These are phyloP conservation scores for Hypoxylon intermedium DNA, from an alignment of 495 filamentous ascomycete genomes.

Conservation along the genomic window DNA sequence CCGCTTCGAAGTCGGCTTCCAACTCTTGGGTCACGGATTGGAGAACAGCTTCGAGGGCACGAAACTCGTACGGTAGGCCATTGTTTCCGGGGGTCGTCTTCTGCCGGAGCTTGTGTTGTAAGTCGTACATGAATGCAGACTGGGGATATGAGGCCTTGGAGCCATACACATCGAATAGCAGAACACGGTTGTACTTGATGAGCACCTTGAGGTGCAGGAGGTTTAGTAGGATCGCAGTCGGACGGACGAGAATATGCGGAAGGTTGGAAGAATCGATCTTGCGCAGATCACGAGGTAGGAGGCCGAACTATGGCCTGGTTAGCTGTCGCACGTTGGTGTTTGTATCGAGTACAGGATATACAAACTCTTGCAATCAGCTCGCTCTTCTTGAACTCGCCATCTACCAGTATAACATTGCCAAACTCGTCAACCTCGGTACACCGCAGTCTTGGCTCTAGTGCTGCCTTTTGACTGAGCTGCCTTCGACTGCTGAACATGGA, in stretches of 20 bases:
- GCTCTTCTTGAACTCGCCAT: slow-evolving; percentile 95
- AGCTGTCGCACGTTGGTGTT: slow-evolving; percentile 27
- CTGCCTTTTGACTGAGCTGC: slow-evolving; percentile 70
- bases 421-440: slow-evolving; percentile 95
- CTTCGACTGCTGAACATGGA: slow-evolving; percentile 67
- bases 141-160: slow-evolving; percentile 94
- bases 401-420: slow-evolving; percentile 92
- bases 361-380: slow-evolving; percentile 94
- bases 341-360: slow-evolving; percentile 12
- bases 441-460: slow-evolving; percentile 80
- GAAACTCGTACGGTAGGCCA: slow-evolving; percentile 71
- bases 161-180: slow-evolving; percentile 95
- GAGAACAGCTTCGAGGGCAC: slow-evolving; percentile 81
- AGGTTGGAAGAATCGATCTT: slow-evolving; percentile 98
- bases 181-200: slow-evolving; percentile 91
- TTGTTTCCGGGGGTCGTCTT: slow-evolving; percentile 59
- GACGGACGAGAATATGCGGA: slow-evolving; percentile 95
- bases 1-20: slow-evolving; percentile 90
- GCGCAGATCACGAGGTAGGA: slow-evolving; percentile 92
- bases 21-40: slow-evolving; percentile 84
- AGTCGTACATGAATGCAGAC: slow-evolving; percentile 94
- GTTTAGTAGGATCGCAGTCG: slow-evolving; percentile 92
- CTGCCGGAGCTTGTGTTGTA: slow-evolving; percentile 67
- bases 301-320: slow-evolving; percentile 73
- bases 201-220: slow-evolving; percentile 90